Evolutionary conservation across 345 rosid genomes (phyloP), one percentile per base, ranked within the genome.

Genomic region (Tarenaya hassleriana): DNA sequence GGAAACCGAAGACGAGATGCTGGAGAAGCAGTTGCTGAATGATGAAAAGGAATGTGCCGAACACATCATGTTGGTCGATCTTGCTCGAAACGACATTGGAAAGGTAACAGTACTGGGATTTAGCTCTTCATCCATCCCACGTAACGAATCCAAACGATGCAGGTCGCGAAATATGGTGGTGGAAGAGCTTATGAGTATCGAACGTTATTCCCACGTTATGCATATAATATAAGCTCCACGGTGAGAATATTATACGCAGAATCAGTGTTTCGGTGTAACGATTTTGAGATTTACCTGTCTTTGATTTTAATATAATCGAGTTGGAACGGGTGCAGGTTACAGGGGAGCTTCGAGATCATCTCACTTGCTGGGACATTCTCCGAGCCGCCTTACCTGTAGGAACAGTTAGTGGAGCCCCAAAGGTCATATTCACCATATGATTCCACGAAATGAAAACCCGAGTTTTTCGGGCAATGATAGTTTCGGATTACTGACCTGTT

Each of bases 211-310:
- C 24, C 96, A 87, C 69, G 96, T 91, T 34, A 87, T 87, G 98
- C 96, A 91, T 69, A 87, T 91, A 47, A 91, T 69, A 87, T 91
- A 47, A 91, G 98, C 78, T 84, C 98, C 15, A 91, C 90, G 57
- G 98, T 87, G 49, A 71, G 83, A 5, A n/a, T 50, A 20, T 16
- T 7, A 10, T 14, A 1, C 0, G 29, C 18, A 2, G 5, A 24
- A 24, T 24, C 29, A 24, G 29, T 24, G 5, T 44, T 51, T 21
- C n/a, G 45, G 38, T 14, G 12, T 55, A 27, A 18, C 45, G 15
- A 18, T 45, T 12, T 10, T 10, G 42, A 7, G 6, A 31, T 16
- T 19, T 16, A 24, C 29, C 5, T 24, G 3, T 2, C 29, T 5
- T 24, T 24, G 29, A n/a, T n/a, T n/a, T 24, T 24, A 24, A 2